Percentiles rank a stretch among this genome's conserved stretches.
Evolutionary conservation across 495 filamentous ascomycete genomes (phyloP).

Genomic region (Aspergillus nanangensis): DNA sequence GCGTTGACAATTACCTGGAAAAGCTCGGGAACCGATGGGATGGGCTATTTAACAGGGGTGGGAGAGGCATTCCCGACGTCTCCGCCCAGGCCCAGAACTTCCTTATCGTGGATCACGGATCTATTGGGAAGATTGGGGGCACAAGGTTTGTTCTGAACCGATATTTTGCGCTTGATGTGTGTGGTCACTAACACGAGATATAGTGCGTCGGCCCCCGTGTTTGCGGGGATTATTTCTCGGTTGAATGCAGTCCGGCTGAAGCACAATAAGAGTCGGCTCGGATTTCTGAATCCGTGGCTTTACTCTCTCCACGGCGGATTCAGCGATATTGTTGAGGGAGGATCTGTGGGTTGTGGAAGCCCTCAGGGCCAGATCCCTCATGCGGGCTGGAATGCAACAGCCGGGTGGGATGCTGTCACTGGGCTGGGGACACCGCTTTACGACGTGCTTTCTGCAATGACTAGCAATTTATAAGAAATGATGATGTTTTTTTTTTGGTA

Average conservation of each 20-base stretch:
- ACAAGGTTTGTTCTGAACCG: constrained; percentile 33
- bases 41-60: constrained; percentile 51
- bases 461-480: background rate
- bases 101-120: constrained; percentile 35
- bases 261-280: constrained; percentile 43
- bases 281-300: constrained; percentile 64
- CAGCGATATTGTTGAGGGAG: constrained; percentile 54
- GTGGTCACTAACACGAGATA: background rate
- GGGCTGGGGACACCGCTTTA: constrained; percentile 30
- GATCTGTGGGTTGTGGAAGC: constrained; percentile 50
- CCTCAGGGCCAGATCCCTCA: constrained; percentile 33
- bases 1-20: constrained; percentile 51
- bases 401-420: constrained; percentile 45
- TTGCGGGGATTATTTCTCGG: constrained; percentile 51
- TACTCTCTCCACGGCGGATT: constrained; percentile 47
- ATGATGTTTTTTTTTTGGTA: background rate
- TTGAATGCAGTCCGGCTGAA: constrained; percentile 54
- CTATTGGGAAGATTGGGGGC: constrained; percentile 28
- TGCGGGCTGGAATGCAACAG: constrained; percentile 58
- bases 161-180: background rate
- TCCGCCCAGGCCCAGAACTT: constrained; percentile 46
- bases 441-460: constrained; percentile 18
- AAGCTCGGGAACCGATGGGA: constrained; percentile 34
- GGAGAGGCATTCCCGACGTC: constrained; percentile 73
- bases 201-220: constrained; percentile 48